A percentile compares a stretch with the other conserved stretches of the same genome.
Evolutionary conservation across 1,139 yeast genomes (phyloP).

Genomic region (Candida buenavistaensis): DNA sequence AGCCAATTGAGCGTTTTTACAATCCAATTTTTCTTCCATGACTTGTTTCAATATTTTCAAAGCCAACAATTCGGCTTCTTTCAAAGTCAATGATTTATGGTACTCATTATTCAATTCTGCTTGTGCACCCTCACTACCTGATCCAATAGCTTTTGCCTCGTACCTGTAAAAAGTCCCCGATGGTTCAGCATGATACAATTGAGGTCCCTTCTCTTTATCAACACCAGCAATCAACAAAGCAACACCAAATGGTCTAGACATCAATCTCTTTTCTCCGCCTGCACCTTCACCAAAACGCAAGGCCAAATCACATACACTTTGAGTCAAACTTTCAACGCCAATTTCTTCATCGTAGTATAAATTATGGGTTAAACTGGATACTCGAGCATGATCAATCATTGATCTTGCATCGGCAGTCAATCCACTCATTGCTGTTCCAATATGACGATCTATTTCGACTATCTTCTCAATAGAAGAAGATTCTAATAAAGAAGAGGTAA

Average conservation of each 20-base stretch:
- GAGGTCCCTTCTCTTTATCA: slow-evolving; percentile 93
- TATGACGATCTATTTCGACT: slow-evolving; percentile 89
- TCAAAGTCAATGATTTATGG: slow-evolving; percentile 88
- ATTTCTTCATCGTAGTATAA: slow-evolving; percentile 91
- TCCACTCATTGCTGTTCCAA: slow-evolving; percentile 99
- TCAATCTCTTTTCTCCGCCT: slow-evolving; percentile 91
- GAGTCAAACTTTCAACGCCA: slow-evolving; percentile 91
- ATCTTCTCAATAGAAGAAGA: slow-evolving; percentile 94
- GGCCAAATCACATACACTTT: slow-evolving; percentile 95
- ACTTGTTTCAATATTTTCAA: slow-evolving; percentile 93
- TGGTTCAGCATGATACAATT: slow-evolving; percentile 97
- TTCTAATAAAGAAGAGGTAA: slow-evolving; percentile 88
- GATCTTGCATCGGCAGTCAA: slow-evolving; percentile 98
- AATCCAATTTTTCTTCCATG: slow-evolving; percentile 97
- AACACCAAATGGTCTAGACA: slow-evolving; percentile 99
- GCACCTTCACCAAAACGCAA: slow-evolving; percentile 98
- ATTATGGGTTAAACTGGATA: slow-evolving; percentile 83
- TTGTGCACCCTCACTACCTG: slow-evolving; percentile 99
- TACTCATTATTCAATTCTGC: slow-evolving; percentile 96
- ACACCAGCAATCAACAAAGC: slow-evolving; percentile 94
- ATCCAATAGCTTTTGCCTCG: slow-evolving; percentile 98
- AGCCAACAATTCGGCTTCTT: slow-evolving; percentile 89
- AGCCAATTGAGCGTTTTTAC: slow-evolving; percentile 93
- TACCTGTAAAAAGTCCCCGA: slow-evolving; percentile 97
- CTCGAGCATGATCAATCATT: slow-evolving; percentile 98